Conservation (phyloP, 2,329 filamentous ascomycete species). For the Fusarium gaditjirri region DNA sequence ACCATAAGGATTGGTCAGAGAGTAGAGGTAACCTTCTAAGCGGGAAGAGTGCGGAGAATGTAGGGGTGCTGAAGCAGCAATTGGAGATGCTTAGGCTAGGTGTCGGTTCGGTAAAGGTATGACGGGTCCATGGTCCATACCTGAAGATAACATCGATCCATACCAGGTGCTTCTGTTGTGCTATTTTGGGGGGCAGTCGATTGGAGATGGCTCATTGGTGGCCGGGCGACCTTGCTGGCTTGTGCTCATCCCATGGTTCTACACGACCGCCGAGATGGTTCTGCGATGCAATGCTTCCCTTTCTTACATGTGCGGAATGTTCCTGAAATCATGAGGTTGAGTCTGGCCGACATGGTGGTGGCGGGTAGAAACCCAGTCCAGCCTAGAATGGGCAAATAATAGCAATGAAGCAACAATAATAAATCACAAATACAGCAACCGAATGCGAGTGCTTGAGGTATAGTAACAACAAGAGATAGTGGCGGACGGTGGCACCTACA, state of each 20-base stretch:
- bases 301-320: constrained; percentile 20
- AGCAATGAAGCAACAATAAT: neutral
- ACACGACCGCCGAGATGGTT: constrained; percentile 34
- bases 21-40: constrained; percentile 11
- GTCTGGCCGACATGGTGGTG: constrained; percentile 28
- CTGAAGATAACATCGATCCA: constrained; percentile 40
- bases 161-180: constrained; percentile 32
- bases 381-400: constrained; percentile 12
- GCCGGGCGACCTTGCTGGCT: constrained; percentile 25
- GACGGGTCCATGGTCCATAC: constrained; percentile 34
- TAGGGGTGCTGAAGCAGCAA: constrained; percentile 25
- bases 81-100: constrained; percentile 24
- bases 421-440: constrained; percentile 1
- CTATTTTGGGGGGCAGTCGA: constrained; percentile 35
- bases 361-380: constrained; percentile 23
- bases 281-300: constrained; percentile 16
- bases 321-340: constrained; percentile 24
- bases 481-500: constrained; percentile 20
- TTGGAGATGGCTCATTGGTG: constrained; percentile 29
- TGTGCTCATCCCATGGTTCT: constrained; percentile 34
- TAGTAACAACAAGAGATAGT: constrained; percentile 19
- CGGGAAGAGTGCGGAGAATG: constrained; percentile 26
- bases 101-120: constrained; percentile 26
- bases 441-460: neutral
- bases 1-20: constrained; percentile 15